Evolutionary conservation across 192 early-diverging fungal species (phyloP), one percentile per base, ranked within the genome.

Genomic region (Diversispora eburnea): DNA sequence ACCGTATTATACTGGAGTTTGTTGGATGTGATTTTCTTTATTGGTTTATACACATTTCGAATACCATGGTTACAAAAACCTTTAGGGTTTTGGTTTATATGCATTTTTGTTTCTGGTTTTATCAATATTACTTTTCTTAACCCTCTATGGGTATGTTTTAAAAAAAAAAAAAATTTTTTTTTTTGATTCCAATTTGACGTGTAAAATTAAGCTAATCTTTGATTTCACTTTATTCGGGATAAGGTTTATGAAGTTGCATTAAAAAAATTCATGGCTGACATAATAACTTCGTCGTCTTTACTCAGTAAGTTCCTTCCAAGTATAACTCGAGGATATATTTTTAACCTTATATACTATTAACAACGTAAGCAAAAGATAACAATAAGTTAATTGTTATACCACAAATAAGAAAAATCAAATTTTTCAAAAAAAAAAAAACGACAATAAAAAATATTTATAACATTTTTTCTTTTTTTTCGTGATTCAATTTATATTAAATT

Each of bases 51-150:
- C 19, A n/a, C 19, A 22, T 54, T 62, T 25, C 58, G 60, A 63
- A 63, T 73, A 64, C 72, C 72, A 12, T 73, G 72, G 72, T 13
- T 73, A 19, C 58, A 64, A 42, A 33, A 12, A 3, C 46, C 51
- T 43, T 12, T 61, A 43, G 49, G 45, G 47, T 20, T 17, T 9
- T 43, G 19, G 25, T 5, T 73, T 3, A 9, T 73, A 4, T 22
- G 20, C 20, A 41, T 73, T 4, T 10, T 64, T 6, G 0, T 47
- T n/a, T 63, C 41, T 4, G 25, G 48, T 73, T 17, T 48, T 8
- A 22, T 73, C 13, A 63, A 63, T 42, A 8, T 17, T 19, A 42
- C 49, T 33, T n/a, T 63, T 9, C 17, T 73, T 46, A 13, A 73
- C 15, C 72, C 72, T 17, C 20, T 13, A 52, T 73, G 60, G 72